These are phyloP conservation scores for Juglanconis oblonga DNA, from an alignment of 2,329 filamentous ascomycete genomes.

Conservation along the genomic window DNA sequence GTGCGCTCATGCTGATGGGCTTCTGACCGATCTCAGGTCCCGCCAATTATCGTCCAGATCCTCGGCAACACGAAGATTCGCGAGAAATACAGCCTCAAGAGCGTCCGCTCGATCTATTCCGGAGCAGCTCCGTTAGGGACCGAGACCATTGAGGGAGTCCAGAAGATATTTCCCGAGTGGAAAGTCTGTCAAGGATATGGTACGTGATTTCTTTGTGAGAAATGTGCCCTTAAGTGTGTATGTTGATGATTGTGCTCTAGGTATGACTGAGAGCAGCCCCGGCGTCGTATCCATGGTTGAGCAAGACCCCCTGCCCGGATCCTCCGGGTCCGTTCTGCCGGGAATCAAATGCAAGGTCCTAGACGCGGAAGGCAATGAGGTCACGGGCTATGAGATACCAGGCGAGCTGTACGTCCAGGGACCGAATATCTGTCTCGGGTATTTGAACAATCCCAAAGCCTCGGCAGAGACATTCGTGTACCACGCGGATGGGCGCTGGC, in stretches of 20 bases:
- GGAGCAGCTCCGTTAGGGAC: conserved; percentile 72
- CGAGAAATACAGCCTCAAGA: conserved; percentile 66
- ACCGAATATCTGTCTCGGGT: conserved; percentile 75
- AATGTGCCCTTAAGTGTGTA: neutral
- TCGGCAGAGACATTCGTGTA: conserved; percentile 72
- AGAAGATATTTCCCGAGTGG: conserved; percentile 61
- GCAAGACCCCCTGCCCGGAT: conserved; percentile 64
- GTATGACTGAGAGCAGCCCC: conserved; percentile 71
- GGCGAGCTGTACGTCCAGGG: conserved; percentile 81
- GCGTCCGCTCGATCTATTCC: conserved; percentile 63
- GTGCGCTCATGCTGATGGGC: neutral
- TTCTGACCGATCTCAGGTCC: conserved; percentile 46
- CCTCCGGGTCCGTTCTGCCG: conserved; percentile 65
- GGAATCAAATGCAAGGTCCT: conserved; percentile 63
- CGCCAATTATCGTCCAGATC: conserved; percentile 75
- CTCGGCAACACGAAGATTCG: conserved; percentile 58
- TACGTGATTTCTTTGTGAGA: conserved; percentile 27
- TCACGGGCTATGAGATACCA: conserved; percentile 66
- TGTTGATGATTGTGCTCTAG: conserved; percentile 31
- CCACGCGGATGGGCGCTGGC: conserved; percentile 67
- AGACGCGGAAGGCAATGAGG: conserved; percentile 62
- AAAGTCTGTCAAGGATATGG: conserved; percentile 71
- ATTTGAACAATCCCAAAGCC: conserved; percentile 81
- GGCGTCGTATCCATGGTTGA: conserved; percentile 58
- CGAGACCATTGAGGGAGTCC: conserved; percentile 61